These are phyloP conservation scores for Candida odintsovae DNA, from an alignment of 805 yeast species.

Conservation along the genomic window DNA sequence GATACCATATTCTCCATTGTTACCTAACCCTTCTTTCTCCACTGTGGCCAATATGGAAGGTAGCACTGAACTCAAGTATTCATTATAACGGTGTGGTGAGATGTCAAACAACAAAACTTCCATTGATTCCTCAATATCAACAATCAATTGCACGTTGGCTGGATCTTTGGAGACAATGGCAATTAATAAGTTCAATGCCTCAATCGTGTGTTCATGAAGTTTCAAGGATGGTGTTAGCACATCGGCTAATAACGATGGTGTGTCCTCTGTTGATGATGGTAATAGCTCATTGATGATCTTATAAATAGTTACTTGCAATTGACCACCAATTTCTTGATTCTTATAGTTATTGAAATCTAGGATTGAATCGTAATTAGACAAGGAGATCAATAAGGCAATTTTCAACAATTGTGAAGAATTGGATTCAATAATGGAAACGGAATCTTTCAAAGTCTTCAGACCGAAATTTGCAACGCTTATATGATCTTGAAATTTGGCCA, in stretches of 20 bases:
- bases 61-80: constrained; percentile 44
- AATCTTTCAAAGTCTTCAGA: constrained; percentile 17
- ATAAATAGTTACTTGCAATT: constrained; percentile 23
- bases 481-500: constrained; percentile 43
- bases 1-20: constrained; percentile 47
- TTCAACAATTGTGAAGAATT: constrained; percentile 26
- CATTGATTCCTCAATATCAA: constrained; percentile 66
- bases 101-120: constrained; percentile 49
- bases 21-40: constrained; percentile 11
- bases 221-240: constrained; percentile 53
- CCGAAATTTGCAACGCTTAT: constrained; percentile 30
- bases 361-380: constrained; percentile 44
- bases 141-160: constrained; percentile 61
- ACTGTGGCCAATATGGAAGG: constrained; percentile 43
- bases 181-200: constrained; percentile 50
- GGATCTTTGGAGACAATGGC: constrained; percentile 67
- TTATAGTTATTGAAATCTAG: constrained; percentile 11
- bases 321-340: constrained; percentile 20
- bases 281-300: constrained; percentile 29
- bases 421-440: constrained; percentile 22
- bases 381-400: constrained; percentile 39
- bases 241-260: constrained; percentile 69
- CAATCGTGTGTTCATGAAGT: constrained; percentile 30
- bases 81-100: constrained; percentile 37
- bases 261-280: constrained; percentile 71